A percentile compares a stretch with the other conserved stretches of the same genome.
Evolutionary conservation across 1,284 basidiomycete species (phyloP).

Genomic region (Rhodotorula sp.): DNA sequence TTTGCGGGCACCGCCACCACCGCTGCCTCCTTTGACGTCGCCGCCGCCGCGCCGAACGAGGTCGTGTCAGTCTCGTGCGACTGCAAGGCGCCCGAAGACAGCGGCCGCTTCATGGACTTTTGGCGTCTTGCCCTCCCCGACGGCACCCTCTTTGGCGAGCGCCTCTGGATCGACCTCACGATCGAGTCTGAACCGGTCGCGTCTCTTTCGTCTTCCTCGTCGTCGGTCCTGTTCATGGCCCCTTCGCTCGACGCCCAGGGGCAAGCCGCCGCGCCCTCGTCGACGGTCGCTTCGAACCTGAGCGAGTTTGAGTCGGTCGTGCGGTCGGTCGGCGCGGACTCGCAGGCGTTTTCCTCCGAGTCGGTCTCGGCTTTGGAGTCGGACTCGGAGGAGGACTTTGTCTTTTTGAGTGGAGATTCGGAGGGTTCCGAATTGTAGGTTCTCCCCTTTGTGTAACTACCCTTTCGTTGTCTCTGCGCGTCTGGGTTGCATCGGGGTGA

Average conservation of each 20-base stretch:
- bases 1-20: background rate
- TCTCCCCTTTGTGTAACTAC: too few relatives aligned
- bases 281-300: background rate
- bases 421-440: too few relatives aligned
- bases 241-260: slow-evolving; percentile 24
- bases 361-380: too few relatives aligned
- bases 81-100: slow-evolving; percentile 41
- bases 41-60: slow-evolving; percentile 22
- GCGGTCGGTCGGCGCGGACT: too few relatives aligned
- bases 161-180: slow-evolving; percentile 36
- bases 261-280: slow-evolving; percentile 9
- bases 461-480: too few relatives aligned
- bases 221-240: slow-evolving; percentile 17
- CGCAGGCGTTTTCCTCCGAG: too few relatives aligned
- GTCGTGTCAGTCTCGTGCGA: slow-evolving; percentile 36
- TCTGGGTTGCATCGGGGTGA: too few relatives aligned
- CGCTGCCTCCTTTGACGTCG: slow-evolving; percentile 7
- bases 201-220: slow-evolving; percentile 13
- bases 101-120: slow-evolving; percentile 39
- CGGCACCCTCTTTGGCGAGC: slow-evolving; percentile 36
- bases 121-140: slow-evolving; percentile 35
- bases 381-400: too few relatives aligned
- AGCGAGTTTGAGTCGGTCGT: background rate
- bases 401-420: too few relatives aligned
- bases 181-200: slow-evolving; percentile 18